These are phyloP conservation scores for Beauveria medogensis DNA, from an alignment of 2,329 filamentous ascomycete genomes.

Conservation along the genomic window DNA sequence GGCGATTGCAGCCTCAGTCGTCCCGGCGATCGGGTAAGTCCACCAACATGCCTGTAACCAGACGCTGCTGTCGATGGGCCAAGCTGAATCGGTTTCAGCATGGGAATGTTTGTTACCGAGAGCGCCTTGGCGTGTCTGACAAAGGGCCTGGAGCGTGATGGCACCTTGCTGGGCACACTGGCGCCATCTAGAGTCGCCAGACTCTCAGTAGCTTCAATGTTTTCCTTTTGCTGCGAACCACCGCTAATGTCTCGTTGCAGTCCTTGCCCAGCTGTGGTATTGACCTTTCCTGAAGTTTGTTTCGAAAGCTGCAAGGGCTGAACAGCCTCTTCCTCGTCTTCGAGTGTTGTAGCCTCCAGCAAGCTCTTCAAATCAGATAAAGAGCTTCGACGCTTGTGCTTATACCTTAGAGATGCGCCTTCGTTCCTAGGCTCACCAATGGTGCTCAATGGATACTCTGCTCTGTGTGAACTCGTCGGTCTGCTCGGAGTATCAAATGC, in stretches of 20 bases:
- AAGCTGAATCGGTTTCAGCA: constrained; percentile 34
- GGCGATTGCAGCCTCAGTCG: constrained; percentile 63
- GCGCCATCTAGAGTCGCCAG: not conserved
- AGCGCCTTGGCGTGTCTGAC: constrained; percentile 39
- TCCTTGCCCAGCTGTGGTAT: constrained; percentile 45
- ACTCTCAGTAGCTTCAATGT: constrained; percentile 20
- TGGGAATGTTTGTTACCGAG: constrained; percentile 48
- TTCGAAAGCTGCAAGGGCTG: constrained; percentile 46
- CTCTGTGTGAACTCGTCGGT: constrained; percentile 49
- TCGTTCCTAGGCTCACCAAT: constrained; percentile 50
- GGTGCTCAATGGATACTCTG: constrained; percentile 49
- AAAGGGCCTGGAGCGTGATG: constrained; percentile 8
- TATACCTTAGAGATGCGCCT: constrained; percentile 33
- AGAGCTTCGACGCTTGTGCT: constrained; percentile 82
- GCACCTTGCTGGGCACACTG: constrained; percentile 15
- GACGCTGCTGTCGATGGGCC: constrained; percentile 19
- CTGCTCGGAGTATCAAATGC: constrained; percentile 53
- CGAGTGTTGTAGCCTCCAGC: constrained; percentile 52
- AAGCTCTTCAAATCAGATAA: constrained; percentile 74
- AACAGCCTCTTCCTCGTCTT: constrained; percentile 27
- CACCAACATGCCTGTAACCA: constrained; percentile 13
- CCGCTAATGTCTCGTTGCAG: constrained; percentile 24
- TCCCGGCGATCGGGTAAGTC: constrained; percentile 20
- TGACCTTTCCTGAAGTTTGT: constrained; percentile 49
- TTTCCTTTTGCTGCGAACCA: constrained; percentile 42